Conservation (phyloP, 306 rosid species). For the Vigna reflexopilosa region DNA sequence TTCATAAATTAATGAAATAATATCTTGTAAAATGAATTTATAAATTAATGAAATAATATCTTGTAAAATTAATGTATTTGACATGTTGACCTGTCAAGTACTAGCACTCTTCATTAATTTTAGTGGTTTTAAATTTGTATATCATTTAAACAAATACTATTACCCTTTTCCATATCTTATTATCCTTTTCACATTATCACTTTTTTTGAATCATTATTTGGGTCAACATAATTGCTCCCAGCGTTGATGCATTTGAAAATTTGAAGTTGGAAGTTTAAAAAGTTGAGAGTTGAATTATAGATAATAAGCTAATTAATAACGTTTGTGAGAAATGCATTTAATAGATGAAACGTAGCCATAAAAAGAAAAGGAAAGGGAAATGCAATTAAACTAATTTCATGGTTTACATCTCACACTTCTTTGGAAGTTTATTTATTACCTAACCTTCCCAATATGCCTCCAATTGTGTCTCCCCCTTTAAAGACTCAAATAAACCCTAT, state of each 20-base stretch:
- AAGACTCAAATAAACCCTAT: conserved; percentile 18
- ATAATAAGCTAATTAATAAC: not conserved
- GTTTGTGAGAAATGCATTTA: not conserved
- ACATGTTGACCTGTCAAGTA: fast-evolving
- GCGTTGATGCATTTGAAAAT: not conserved
- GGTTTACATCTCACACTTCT: conserved; percentile 8
- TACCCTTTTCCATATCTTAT: not conserved
- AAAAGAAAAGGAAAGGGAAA: conserved; percentile 13
- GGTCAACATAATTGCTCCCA: not conserved
- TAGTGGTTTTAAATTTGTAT: not conserved
- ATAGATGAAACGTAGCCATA: not conserved
- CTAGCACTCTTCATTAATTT: not conserved
- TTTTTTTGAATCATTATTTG: not conserved
- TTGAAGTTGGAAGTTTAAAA: not conserved
- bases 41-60: too few relatives aligned
- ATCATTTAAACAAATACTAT: too few relatives aligned
- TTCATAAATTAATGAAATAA: too few relatives aligned
- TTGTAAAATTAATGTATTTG: too few relatives aligned
- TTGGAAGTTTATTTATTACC: not conserved
- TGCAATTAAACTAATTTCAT: conserved; percentile 12
- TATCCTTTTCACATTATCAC: not conserved
- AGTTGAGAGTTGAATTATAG: not conserved
- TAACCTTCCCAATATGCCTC: conserved; percentile 3
- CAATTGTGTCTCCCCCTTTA: conserved; percentile 1
- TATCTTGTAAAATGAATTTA: too few relatives aligned